Evolutionary conservation across 2,329 filamentous ascomycete species (phyloP).

Genomic region (Didymella pomorum): DNA sequence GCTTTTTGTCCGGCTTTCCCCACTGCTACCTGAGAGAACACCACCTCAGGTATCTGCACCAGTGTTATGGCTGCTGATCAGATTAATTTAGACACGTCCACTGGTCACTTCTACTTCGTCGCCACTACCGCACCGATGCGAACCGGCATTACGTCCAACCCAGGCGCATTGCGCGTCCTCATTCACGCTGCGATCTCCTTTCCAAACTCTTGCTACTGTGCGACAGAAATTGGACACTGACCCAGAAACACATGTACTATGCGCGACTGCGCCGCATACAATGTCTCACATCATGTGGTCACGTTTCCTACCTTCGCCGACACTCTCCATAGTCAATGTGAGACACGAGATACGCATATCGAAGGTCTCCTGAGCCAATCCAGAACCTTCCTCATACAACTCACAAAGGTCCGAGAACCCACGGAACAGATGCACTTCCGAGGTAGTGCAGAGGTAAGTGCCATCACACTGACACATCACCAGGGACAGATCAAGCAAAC

Average conservation of each 20-base stretch:
- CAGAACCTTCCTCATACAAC: background rate
- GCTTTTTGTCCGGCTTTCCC: too few relatives aligned
- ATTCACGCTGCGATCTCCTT: background rate
- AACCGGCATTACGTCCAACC: background rate
- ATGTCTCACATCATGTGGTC: conserved; percentile 13
- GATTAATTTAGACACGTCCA: background rate
- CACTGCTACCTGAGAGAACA: too few relatives aligned
- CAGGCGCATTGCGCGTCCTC: background rate
- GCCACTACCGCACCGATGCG: background rate
- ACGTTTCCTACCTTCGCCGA: background rate
- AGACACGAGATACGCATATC: background rate
- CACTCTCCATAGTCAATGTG: conserved; percentile 1
- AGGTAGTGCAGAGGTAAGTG: conserved; percentile 1
- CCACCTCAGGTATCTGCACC: background rate
- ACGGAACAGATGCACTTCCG: background rate
- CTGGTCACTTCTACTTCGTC: background rate
- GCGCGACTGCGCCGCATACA: background rate
- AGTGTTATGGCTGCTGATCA: background rate
- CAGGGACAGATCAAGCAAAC: background rate
- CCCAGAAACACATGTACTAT: background rate
- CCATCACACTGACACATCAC: background rate
- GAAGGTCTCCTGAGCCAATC: background rate
- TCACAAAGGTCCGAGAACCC: background rate
- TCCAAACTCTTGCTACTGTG: background rate
- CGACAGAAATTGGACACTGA: background rate